Evolutionary conservation across 257 asterid species (phyloP).

Genomic region (Phtheirospermum japonicum): DNA sequence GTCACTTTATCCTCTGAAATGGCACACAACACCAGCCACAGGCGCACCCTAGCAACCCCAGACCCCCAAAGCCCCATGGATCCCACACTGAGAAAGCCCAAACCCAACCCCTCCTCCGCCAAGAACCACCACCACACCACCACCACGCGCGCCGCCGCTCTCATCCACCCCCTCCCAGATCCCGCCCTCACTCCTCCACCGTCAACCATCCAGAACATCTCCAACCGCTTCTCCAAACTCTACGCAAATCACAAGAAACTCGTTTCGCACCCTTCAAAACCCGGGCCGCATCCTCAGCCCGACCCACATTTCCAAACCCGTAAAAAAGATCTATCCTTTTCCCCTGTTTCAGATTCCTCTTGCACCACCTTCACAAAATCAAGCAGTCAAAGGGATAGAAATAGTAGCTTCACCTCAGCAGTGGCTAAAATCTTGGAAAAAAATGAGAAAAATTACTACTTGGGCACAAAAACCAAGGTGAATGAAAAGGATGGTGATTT

Average conservation of each 20-base stretch:
- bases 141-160: conserved; percentile 37
- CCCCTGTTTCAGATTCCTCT: conserved; percentile 37
- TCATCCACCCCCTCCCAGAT: conserved; percentile 51
- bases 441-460: conserved; percentile 6
- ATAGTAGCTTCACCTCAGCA: conserved; percentile 1
- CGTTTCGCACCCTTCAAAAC: not conserved
- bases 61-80: conserved; percentile 46
- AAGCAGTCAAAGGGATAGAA: conserved; percentile 44
- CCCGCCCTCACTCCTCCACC: conserved; percentile 44
- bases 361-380: conserved; percentile 66
- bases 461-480: conserved; percentile 38
- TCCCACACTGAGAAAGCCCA: conserved; percentile 53
- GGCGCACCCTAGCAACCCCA: conserved; percentile 48
- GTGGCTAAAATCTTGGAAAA: conserved; percentile 6
- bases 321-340: conserved; percentile 28
- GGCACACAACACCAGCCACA: conserved; percentile 31
- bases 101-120: conserved; percentile 38
- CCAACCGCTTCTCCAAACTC: conserved; percentile 70
- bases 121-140: conserved; percentile 40
- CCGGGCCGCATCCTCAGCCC: conserved; percentile 32
- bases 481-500: conserved; percentile 32
- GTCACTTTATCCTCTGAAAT: conserved; percentile 24
- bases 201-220: conserved; percentile 64
- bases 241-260: conserved; percentile 53
- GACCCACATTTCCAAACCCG: conserved; percentile 32